Conservation (phyloP, 768 basidiomycete species). For the Lepiota venenata region DNA sequence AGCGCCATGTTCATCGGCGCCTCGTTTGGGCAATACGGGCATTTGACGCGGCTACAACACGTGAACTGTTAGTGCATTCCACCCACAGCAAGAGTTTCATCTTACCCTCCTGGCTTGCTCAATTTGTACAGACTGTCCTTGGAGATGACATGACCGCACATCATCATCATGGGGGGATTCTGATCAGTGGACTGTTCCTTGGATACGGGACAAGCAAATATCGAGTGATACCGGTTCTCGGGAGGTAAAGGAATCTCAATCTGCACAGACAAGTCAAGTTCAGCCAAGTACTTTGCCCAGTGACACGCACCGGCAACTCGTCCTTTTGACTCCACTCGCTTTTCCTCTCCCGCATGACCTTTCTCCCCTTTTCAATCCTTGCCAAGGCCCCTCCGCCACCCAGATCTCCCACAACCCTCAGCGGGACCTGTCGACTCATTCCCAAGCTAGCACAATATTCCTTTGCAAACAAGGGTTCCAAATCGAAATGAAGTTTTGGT, state of each 20-base stretch:
- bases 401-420: conserved; percentile 88
- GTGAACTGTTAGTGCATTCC: conserved; percentile 11
- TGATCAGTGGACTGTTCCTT: conserved; percentile 92
- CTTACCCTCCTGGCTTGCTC: conserved; percentile 75
- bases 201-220: conserved; percentile 96
- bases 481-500: conserved; percentile 68
- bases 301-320: conserved; percentile 73
- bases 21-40: conserved; percentile 93
- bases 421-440: conserved; percentile 85
- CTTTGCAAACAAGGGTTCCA: conserved; percentile 81
- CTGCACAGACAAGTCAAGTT: conserved; percentile 35
- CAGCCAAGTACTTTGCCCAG: neutral
- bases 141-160: conserved; percentile 93
- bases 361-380: conserved; percentile 90
- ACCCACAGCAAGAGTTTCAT: conserved; percentile 6
- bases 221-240: conserved; percentile 91
- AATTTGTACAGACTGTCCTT: conserved; percentile 89
- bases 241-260: conserved; percentile 90
- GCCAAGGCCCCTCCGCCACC: conserved; percentile 90
- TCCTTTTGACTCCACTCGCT: conserved; percentile 90
- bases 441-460: conserved; percentile 87
- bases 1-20: conserved; percentile 54
- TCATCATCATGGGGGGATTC: conserved; percentile 98
- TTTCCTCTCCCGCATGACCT: conserved; percentile 90
- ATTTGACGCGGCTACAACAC: conserved; percentile 77